These are phyloP conservation scores for Penicillium concentricum DNA, from an alignment of 2,329 filamentous ascomycete species.

Conservation along the genomic window DNA sequence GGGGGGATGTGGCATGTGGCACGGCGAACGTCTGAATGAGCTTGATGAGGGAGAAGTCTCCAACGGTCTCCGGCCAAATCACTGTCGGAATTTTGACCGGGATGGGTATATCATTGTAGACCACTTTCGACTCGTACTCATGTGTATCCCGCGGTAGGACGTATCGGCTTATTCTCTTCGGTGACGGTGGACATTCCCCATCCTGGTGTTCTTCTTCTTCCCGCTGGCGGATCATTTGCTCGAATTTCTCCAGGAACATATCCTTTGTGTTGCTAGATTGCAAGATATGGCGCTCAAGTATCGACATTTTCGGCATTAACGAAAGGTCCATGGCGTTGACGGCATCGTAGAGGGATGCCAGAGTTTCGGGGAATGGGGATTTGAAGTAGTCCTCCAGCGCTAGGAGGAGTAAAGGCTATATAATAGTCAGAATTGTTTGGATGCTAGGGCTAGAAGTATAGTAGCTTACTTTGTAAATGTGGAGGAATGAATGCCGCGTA, in stretches of 20 bases:
- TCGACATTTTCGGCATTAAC: constrained; percentile 79
- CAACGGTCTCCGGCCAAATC: constrained; percentile 90
- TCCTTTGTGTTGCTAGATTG: constrained; percentile 93
- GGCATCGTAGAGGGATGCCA: constrained; percentile 83
- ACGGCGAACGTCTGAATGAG: constrained; percentile 92
- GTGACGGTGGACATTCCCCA: constrained; percentile 39
- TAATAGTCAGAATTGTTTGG: constrained; percentile 10
- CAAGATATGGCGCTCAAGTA: constrained; percentile 80
- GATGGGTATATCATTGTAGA: constrained; percentile 95
- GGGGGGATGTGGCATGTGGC: constrained; percentile 75
- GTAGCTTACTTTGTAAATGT: constrained; percentile 84
- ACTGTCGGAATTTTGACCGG: constrained; percentile 95
- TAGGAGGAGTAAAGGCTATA: constrained; percentile 77
- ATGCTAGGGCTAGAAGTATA: constrained; percentile 30
- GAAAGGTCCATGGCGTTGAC: constrained; percentile 97
- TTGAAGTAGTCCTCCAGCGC: constrained; percentile 98
- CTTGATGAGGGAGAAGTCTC: constrained; percentile 96
- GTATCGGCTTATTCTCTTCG: constrained; percentile 65
- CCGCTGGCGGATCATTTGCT: constrained; percentile 84
- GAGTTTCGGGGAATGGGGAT: constrained; percentile 79
- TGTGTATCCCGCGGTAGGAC: constrained; percentile 88
- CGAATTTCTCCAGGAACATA: constrained; percentile 96
- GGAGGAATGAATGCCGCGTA: constrained; percentile 92
- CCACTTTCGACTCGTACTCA: constrained; percentile 92
- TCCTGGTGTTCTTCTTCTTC: constrained; percentile 53